Conservation (phyloP, 2,329 filamentous ascomycete species). For the Aspergillus unguis region DNA sequence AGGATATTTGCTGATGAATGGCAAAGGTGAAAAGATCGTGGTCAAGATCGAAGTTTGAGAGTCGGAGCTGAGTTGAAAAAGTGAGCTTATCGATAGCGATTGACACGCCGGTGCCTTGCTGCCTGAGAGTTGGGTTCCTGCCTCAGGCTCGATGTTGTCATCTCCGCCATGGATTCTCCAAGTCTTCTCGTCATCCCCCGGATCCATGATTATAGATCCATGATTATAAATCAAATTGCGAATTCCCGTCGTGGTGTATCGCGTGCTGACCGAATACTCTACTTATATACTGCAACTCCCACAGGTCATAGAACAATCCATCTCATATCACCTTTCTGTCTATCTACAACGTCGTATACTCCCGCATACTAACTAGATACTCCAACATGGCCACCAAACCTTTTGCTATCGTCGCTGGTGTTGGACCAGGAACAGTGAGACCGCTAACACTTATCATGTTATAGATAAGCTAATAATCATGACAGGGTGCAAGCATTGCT, state of each 20-base stretch:
- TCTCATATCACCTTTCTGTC: too few species aligned
- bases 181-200: neutral
- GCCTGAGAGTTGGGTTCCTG: neutral
- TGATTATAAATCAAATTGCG: slow-evolving; percentile 13
- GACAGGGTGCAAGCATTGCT: slow-evolving; percentile 56
- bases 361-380: too few species aligned
- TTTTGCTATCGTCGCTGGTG: slow-evolving; percentile 47
- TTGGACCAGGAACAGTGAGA: slow-evolving; percentile 45
- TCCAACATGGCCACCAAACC: slow-evolving; percentile 36
- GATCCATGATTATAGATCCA: neutral
- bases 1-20: neutral
- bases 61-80: slow-evolving; percentile 1
- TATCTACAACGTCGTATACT: too few species aligned
- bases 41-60: neutral
- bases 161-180: neutral
- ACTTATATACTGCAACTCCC: too few species aligned
- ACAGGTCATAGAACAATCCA: too few species aligned
- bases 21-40: neutral
- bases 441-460: neutral
- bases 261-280: neutral
- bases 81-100: slow-evolving; percentile 12
- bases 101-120: slow-evolving; percentile 1
- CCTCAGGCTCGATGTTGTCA: slow-evolving; percentile 9
- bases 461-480: neutral
- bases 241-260: neutral